Conservation (phyloP, 2,329 filamentous ascomycete genomes). For the Scedosporium apiospermum region DNA sequence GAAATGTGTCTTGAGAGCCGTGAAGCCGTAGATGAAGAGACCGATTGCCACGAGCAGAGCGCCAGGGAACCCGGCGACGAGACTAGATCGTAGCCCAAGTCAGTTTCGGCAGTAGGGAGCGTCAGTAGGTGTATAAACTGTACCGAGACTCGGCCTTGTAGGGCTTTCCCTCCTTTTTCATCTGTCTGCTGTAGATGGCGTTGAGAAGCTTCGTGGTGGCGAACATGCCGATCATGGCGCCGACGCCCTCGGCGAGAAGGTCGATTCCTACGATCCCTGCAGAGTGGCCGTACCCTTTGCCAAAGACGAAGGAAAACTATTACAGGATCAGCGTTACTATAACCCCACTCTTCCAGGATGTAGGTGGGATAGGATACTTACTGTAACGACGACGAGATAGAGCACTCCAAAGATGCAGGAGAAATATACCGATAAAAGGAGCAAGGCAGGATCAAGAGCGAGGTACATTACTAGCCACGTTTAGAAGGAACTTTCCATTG, state of each 20-base stretch:
- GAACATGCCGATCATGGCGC: conserved; percentile 3
- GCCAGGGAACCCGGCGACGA: conserved; percentile 3
- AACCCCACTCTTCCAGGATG: not conserved
- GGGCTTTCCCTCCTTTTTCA: not conserved
- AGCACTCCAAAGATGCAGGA: conserved; percentile 4
- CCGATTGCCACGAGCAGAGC: conserved; percentile 2
- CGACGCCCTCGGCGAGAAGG: conserved; percentile 4
- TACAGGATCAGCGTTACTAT: not conserved
- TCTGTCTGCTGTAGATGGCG: not conserved
- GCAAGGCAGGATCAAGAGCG: not conserved
- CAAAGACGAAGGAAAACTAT: not conserved
- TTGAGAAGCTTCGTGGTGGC: not conserved
- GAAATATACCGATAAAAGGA: conserved; percentile 1
- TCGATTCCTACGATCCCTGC: conserved; percentile 2
- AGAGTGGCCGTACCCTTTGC: not conserved
- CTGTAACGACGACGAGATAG: conserved; percentile 7
- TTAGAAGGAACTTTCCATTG: no score
- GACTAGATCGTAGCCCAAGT: not conserved
- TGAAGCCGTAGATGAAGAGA: conserved; percentile 7
- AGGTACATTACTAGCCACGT: not conserved
- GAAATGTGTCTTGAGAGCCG: conserved; percentile 5
- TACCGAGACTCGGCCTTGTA: conserved; percentile 1
- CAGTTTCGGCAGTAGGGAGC: not conserved
- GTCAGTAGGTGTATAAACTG: not conserved
- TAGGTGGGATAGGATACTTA: not conserved